These are phyloP conservation scores for Seminavis robusta DNA, from an alignment of 108 stramenopile genomes.

Conservation along the genomic window DNA sequence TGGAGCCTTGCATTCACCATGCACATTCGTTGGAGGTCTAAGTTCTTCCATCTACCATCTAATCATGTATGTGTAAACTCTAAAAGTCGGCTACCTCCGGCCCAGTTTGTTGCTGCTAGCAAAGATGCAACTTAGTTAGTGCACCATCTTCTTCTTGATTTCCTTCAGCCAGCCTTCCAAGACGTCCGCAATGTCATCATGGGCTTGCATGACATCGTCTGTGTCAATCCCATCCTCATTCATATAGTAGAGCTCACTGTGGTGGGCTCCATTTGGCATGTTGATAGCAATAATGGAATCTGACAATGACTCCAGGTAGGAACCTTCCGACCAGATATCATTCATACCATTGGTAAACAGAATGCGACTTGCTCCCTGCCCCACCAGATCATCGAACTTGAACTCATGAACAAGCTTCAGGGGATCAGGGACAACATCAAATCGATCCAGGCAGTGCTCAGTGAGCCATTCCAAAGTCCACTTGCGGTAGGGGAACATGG, in stretches of 20 bases:
- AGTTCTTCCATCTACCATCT: no score
- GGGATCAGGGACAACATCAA: conserved; percentile 66
- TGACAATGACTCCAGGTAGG: conserved; percentile 34
- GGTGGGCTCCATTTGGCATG: conserved; percentile 86
- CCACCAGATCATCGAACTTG: conserved; percentile 60
- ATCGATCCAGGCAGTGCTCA: conserved; percentile 54
- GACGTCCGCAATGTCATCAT: conserved; percentile 38
- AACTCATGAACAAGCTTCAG: conserved; percentile 39
- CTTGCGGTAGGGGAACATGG: conserved; percentile 68
- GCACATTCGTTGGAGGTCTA: no score
- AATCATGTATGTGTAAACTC: no score
- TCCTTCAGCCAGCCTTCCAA: conserved; percentile 59
- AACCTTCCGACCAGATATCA: conserved; percentile 57
- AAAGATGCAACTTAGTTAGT: no score
- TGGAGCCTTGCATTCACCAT: no score
- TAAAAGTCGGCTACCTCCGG: no score
- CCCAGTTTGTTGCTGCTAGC: no score
- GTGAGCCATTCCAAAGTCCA: conserved; percentile 60
- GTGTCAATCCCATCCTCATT: conserved; percentile 76
- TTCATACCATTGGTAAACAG: conserved; percentile 81
- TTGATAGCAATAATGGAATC: conserved; percentile 67
- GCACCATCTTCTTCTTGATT: no score
- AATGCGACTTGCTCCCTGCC: conserved; percentile 42
- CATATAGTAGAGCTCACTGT: conserved; percentile 54
- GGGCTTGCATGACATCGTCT: conserved; percentile 63